phyloP scores from a whole-genome alignment of 83 land plant species.

The Picea abies region DNA sequence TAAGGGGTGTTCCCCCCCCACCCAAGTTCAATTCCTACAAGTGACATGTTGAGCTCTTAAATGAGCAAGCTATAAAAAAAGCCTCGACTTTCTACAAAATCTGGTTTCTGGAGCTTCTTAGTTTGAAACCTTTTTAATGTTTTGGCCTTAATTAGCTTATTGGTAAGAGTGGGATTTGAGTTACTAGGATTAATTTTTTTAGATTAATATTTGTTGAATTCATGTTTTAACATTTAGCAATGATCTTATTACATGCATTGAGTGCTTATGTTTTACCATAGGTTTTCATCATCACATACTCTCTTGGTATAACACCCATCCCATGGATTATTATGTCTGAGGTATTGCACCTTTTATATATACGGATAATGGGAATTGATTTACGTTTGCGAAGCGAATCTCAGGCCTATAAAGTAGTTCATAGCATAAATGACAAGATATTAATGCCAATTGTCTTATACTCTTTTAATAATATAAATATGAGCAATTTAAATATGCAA shows the following conservation, averaged over 20 bases:
- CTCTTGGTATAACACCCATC: constrained; percentile 91
- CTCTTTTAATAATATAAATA: neutral
- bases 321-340: constrained; percentile 99
- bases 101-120: constrained; percentile 27
- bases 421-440: neutral
- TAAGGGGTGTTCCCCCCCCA: no score
- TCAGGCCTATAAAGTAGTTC: neutral
- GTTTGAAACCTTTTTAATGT: constrained; percentile 45
- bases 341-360: constrained; percentile 36
- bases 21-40: no score
- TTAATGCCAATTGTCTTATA: neutral
- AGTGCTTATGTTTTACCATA: constrained; percentile 8
- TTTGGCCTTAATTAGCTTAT: constrained; percentile 70
- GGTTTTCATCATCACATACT: constrained; percentile 69
- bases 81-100: constrained; percentile 26
- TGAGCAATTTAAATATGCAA: neutral
- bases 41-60: no score
- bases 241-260: no score
- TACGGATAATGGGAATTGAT: neutral
- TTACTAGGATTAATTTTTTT: no score
- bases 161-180: constrained; percentile 30
- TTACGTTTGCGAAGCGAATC: neutral
- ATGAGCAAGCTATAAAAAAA: no score
- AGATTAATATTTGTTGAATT: neutral
- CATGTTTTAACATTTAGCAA: no score